Evolutionary conservation across 2,329 filamentous ascomycete species (phyloP).

Genomic region (Gnomoniopsis sp.): DNA sequence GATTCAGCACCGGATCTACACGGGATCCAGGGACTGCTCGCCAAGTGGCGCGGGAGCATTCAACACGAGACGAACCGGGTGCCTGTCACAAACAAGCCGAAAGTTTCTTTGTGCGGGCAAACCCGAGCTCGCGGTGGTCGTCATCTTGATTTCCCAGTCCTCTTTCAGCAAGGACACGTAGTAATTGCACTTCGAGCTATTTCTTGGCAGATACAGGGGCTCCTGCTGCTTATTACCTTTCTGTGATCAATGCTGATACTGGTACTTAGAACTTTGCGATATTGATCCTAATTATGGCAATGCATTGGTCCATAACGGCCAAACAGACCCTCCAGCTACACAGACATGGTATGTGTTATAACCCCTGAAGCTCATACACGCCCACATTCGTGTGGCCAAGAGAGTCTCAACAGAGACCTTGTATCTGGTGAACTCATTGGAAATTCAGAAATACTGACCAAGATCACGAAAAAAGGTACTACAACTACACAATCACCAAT

Average conservation of each 20-base stretch:
- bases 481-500: conserved; percentile 30
- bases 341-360: conserved; percentile 9
- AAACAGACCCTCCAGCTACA: not conserved
- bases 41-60: not conserved
- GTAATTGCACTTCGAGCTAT: not conserved
- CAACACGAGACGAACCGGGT: not conserved
- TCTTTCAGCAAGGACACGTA: not conserved
- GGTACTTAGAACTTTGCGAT: conserved; percentile 30
- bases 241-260: not conserved
- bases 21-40: not conserved
- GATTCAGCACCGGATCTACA: not conserved
- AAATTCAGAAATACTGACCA: not conserved
- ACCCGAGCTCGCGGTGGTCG: not conserved
- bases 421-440: conserved; percentile 16
- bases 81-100: not conserved
- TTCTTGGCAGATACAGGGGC: not conserved
- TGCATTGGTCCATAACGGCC: conserved; percentile 30
- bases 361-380: not conserved
- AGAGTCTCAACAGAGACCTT: conserved; percentile 27
- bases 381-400: not conserved
- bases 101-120: not conserved
- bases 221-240: too few relatives aligned
- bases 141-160: not conserved
- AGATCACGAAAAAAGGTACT: conserved; percentile 24
- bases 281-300: conserved; percentile 32